Conservation (phyloP, 768 basidiomycete species). For the Rhodocollybia butyracea region DNA sequence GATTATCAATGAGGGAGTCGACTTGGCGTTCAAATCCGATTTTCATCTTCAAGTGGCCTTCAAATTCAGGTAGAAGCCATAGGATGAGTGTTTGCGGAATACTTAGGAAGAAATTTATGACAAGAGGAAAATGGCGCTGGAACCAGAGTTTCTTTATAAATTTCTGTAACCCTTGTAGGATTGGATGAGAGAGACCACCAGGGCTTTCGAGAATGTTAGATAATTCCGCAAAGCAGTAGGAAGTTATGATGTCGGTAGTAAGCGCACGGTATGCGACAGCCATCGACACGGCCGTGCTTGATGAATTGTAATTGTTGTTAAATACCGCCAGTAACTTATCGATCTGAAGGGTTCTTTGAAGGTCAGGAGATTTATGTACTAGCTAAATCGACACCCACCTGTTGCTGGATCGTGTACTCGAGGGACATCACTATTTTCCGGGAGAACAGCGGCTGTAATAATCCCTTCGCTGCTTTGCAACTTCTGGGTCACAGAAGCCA, state of each 20-base stretch:
- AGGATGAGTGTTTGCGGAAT: too few relatives aligned
- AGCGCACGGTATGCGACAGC: constrained; percentile 22
- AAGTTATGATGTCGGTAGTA: constrained; percentile 28
- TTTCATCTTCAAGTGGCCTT: too few relatives aligned
- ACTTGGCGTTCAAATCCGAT: constrained; percentile 11
- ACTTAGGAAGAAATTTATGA: constrained; percentile 11
- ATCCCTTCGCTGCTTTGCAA: too few relatives aligned
- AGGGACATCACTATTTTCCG: too few relatives aligned
- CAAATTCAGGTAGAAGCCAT: too few relatives aligned
- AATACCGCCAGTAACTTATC: constrained; percentile 19
- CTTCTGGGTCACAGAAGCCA: too few relatives aligned
- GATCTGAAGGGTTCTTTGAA: constrained; percentile 12
- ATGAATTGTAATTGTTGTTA: not conserved
- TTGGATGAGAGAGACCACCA: constrained; percentile 22
- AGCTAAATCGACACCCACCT: constrained; percentile 17
- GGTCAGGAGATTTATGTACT: not conserved
- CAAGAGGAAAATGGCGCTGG: constrained; percentile 20
- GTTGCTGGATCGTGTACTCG: too few relatives aligned
- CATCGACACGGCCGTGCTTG: constrained; percentile 16
- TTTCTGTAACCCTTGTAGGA: constrained; percentile 20
- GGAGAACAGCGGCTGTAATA: too few relatives aligned
- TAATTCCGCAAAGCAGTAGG: too few relatives aligned
- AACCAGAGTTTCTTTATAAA: constrained; percentile 4
- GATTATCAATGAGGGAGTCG: constrained; percentile 11
- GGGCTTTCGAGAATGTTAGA: too few relatives aligned